phyloP scores from a whole-genome alignment of 805 yeast genomes.

The Suhomyces kilbournensis region DNA sequence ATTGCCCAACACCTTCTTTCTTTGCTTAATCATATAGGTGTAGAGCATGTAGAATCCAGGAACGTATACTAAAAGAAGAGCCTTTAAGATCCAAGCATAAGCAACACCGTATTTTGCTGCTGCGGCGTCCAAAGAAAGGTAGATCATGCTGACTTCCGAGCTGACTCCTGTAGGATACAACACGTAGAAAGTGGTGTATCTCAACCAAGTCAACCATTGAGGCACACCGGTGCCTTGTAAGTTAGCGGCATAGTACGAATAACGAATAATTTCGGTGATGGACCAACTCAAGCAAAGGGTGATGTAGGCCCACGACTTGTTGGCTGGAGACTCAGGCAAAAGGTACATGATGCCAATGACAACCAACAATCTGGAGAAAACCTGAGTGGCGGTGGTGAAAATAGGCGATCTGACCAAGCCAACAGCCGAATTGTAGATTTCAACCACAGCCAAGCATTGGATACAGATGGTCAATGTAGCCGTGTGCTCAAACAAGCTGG shows the following conservation, averaged over 20 bases:
- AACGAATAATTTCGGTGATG: slow-evolving; percentile 88
- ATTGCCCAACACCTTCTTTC: slow-evolving; percentile 66
- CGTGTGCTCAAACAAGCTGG: slow-evolving; percentile 59
- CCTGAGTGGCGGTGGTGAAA: slow-evolving; percentile 82
- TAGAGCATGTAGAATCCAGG: slow-evolving; percentile 87
- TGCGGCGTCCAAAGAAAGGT: slow-evolving; percentile 72
- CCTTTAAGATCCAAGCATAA: slow-evolving; percentile 56
- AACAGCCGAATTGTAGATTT: slow-evolving; percentile 69
- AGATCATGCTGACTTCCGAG: slow-evolving; percentile 71
- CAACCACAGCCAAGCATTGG: slow-evolving; percentile 79
- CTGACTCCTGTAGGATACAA: slow-evolving; percentile 93
- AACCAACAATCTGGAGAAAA: slow-evolving; percentile 75
- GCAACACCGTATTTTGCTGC: slow-evolving; percentile 43
- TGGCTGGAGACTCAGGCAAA: slow-evolving; percentile 73
- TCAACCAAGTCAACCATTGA: slow-evolving; percentile 56
- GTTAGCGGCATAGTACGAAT: slow-evolving; percentile 79
- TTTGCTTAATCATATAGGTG: slow-evolving; percentile 85
- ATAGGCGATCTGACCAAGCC: slow-evolving; percentile 87
- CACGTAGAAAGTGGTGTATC: slow-evolving; percentile 80
- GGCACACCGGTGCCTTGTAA: slow-evolving; percentile 56
- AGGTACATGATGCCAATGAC: slow-evolving; percentile 77
- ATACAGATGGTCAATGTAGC: slow-evolving; percentile 56
- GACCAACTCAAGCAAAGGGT: slow-evolving; percentile 84
- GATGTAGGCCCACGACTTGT: slow-evolving; percentile 42
- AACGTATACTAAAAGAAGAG: slow-evolving; percentile 61